A percentile compares a stretch with the other conserved stretches of the same genome.
Evolutionary conservation across 2,329 filamentous ascomycete genomes (phyloP).

Genomic region (Aspergillus sp.): DNA sequence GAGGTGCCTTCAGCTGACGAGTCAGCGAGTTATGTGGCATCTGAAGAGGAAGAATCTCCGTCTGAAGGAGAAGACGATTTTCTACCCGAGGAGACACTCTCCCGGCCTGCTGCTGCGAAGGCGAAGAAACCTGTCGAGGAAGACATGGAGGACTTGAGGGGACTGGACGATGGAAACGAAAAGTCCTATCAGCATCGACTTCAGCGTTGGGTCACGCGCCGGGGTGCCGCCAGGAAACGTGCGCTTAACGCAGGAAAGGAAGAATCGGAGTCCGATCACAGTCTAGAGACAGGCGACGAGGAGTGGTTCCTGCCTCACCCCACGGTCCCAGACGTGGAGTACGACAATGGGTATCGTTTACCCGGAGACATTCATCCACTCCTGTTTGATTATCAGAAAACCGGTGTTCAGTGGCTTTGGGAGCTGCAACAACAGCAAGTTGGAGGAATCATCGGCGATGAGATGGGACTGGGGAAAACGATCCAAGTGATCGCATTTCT

Average conservation of each 20-base stretch:
- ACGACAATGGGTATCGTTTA: constrained; percentile 73
- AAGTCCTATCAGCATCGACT: constrained; percentile 72
- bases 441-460: constrained; percentile 92
- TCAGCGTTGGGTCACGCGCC: constrained; percentile 67
- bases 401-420: constrained; percentile 92
- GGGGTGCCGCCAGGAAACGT: constrained; percentile 58
- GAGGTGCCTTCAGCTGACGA: constrained; percentile 28
- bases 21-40: constrained; percentile 32
- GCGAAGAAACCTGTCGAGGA: constrained; percentile 30
- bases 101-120: constrained; percentile 18
- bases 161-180: constrained; percentile 87
- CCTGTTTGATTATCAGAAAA: constrained; percentile 95
- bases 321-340: constrained; percentile 69
- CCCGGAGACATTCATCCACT: constrained; percentile 92
- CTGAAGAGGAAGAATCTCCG: constrained; percentile 24
- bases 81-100: constrained; percentile 27
- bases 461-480: constrained; percentile 99
- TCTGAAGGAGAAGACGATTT: constrained; percentile 38
- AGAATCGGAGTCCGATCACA: constrained; percentile 37
- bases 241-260: constrained; percentile 34
- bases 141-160: constrained; percentile 55
- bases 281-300: constrained; percentile 30
- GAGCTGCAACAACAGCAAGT: constrained; percentile 87
- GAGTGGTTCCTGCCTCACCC: constrained; percentile 90
- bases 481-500: constrained; percentile 78